Percentiles rank a stretch among this genome's conserved stretches.
These are phyloP conservation scores for Myxozyma geophila DNA, from an alignment of 805 yeast genomes.

Conservation along the genomic window DNA sequence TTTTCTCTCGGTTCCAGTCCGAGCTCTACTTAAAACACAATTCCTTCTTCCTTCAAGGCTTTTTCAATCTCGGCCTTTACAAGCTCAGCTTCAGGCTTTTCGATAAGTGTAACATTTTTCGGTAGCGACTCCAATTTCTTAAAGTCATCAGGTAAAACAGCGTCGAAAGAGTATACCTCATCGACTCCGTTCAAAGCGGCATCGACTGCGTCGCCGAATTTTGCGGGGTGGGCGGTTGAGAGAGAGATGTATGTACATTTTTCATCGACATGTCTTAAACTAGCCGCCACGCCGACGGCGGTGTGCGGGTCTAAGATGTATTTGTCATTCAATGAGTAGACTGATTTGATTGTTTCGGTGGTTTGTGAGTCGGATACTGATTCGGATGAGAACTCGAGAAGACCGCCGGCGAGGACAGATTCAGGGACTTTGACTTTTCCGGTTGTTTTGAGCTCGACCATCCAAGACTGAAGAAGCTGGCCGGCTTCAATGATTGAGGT, in stretches of 20 bases:
- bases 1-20: not conserved
- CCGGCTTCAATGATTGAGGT: slow-evolving; percentile 72
- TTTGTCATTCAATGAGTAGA: slow-evolving; percentile 58
- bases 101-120: slow-evolving; percentile 73
- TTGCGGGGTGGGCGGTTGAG: slow-evolving; percentile 99
- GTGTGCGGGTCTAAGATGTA: slow-evolving; percentile 96
- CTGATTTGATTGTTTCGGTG: slow-evolving; percentile 70
- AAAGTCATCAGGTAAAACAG: slow-evolving; percentile 86
- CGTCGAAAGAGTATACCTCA: slow-evolving; percentile 81
- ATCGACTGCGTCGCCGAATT: slow-evolving; percentile 94
- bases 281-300: slow-evolving; percentile 88
- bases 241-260: slow-evolving; percentile 60
- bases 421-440: slow-evolving; percentile 78
- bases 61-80: slow-evolving; percentile 17
- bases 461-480: slow-evolving; percentile 69
- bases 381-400: slow-evolving; percentile 72
- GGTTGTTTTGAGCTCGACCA: slow-evolving; percentile 70
- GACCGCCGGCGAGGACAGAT: slow-evolving; percentile 67
- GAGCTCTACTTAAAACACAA: slow-evolving; percentile 8
- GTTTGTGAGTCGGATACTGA: slow-evolving; percentile 79
- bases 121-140: slow-evolving; percentile 69
- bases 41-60: slow-evolving; percentile 19
- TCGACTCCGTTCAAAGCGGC: slow-evolving; percentile 64
- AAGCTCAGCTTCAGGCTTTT: slow-evolving; percentile 70
- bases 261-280: slow-evolving; percentile 59